Percentiles rank a stretch among this genome's conserved stretches.
Evolutionary conservation across 2,329 filamentous ascomycete genomes (phyloP).

Genomic region (Exserohilum rostratum): DNA sequence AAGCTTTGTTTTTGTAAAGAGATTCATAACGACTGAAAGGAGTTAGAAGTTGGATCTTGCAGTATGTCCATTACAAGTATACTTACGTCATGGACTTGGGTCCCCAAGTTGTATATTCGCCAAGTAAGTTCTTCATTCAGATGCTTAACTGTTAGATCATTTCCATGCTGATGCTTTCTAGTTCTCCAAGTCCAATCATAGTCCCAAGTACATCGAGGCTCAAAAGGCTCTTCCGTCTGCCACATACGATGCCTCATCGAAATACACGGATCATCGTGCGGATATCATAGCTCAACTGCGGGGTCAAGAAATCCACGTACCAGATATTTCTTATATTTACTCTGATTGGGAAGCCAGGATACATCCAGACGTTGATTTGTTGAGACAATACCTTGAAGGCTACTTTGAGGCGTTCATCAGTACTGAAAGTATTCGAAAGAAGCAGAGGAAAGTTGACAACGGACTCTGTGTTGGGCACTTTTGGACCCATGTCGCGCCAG

Average conservation of each 20-base stretch:
- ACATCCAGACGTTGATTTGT: constrained; percentile 3
- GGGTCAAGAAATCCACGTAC: constrained; percentile 11
- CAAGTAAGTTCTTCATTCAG: background rate
- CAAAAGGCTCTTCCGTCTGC: background rate
- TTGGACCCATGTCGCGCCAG: constrained; percentile 6
- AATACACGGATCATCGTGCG: constrained; percentile 1
- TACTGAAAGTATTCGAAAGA: constrained; percentile 7
- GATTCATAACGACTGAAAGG: background rate
- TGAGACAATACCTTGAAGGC: constrained; percentile 7
- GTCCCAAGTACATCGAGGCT: background rate
- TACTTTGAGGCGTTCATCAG: constrained; percentile 9
- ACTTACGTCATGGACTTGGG: background rate
- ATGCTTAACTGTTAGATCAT: background rate
- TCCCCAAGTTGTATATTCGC: background rate
- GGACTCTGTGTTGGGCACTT: constrained; percentile 12
- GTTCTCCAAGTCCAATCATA: background rate
- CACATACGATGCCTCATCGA: background rate
- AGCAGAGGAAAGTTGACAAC: constrained; percentile 11
- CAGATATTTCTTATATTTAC: constrained; percentile 11
- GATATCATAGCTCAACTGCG: constrained; percentile 7
- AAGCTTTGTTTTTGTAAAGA: background rate
- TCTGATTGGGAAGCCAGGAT: constrained; percentile 6
- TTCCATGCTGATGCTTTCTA: background rate
- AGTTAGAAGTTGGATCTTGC: background rate
- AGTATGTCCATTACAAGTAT: constrained; percentile 5